Evolutionary conservation across 2,329 filamentous ascomycete genomes (phyloP).

Genomic region (Hypoxylon sp.): DNA sequence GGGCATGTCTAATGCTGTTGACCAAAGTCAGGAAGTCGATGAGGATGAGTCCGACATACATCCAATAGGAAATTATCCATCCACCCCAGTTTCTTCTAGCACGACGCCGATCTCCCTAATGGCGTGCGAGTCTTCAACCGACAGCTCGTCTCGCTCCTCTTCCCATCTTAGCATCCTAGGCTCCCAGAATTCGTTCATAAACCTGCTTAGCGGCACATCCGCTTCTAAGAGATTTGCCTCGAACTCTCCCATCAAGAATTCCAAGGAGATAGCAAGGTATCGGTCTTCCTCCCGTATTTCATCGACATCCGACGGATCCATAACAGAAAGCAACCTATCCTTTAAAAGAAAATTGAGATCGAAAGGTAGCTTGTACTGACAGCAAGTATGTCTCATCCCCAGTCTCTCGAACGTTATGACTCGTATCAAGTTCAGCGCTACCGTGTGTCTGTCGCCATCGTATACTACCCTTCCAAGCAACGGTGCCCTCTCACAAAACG

Average conservation of each 20-base stretch:
- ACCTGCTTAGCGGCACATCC: background rate
- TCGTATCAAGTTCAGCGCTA: background rate
- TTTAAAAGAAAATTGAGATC: background rate
- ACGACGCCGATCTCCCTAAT: constrained; percentile 19
- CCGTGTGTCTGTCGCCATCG: too few relatives aligned
- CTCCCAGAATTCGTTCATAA: constrained; percentile 6
- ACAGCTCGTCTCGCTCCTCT: constrained; percentile 1
- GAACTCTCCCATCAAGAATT: constrained; percentile 14
- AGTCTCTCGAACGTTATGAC: constrained; percentile 1
- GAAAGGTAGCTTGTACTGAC: background rate
- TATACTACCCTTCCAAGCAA: background rate
- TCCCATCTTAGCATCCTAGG: constrained; percentile 5
- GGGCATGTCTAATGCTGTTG: too few relatives aligned
- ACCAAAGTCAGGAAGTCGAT: too few relatives aligned
- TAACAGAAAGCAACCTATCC: background rate
- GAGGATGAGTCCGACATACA: too few relatives aligned
- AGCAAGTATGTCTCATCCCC: constrained; percentile 19
- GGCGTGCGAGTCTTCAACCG: background rate
- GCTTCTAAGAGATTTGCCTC: background rate
- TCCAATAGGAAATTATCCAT: too few relatives aligned
- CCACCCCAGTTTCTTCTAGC: constrained; percentile 5
- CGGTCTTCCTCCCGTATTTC: constrained; percentile 22
- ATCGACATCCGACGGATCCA: constrained; percentile 4
- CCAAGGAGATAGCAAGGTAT: constrained; percentile 1
- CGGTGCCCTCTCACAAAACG: background rate